Evolutionary conservation across 2,329 filamentous ascomycete species (phyloP).

Genomic region (Fusarium vanettenii): DNA sequence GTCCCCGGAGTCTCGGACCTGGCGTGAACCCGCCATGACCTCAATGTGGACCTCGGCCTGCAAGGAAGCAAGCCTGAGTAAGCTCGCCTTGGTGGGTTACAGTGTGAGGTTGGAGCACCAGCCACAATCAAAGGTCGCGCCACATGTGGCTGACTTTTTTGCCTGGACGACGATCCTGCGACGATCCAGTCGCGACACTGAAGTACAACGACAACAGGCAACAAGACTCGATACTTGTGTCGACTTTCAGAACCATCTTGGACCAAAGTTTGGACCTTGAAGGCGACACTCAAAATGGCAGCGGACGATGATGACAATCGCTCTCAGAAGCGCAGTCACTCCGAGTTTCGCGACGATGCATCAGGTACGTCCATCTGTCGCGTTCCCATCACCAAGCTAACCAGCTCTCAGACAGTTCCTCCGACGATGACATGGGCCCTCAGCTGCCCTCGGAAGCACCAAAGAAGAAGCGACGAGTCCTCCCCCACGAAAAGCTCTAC

Average conservation of each 20-base stretch:
- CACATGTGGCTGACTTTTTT: slow-evolving; percentile 41
- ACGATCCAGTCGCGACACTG: slow-evolving; percentile 11
- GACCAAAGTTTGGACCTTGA: not conserved
- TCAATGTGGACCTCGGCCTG: slow-evolving; percentile 29
- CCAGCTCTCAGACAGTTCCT: slow-evolving; percentile 69
- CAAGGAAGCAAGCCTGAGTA: not conserved
- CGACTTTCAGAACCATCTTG: not conserved
- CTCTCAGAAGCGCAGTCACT: slow-evolving; percentile 63
- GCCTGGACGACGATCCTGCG: slow-evolving; percentile 21
- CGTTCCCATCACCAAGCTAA: slow-evolving; percentile 13
- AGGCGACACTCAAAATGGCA: slow-evolving; percentile 35
- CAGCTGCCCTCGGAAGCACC: slow-evolving; percentile 84
- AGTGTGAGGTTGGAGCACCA: not conserved
- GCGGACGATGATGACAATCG: slow-evolving; percentile 49
- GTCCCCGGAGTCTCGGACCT: slow-evolving; percentile 29
- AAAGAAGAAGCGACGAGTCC: slow-evolving; percentile 90
- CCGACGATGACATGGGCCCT: slow-evolving; percentile 93
- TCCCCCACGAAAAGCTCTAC: slow-evolving; percentile 96
- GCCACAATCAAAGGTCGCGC: slow-evolving; percentile 37
- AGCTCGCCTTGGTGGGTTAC: not conserved
- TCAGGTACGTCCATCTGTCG: slow-evolving; percentile 48
- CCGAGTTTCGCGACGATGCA: slow-evolving; percentile 63
- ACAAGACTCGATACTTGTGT: not conserved
- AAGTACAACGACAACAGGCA: slow-evolving; percentile 13
- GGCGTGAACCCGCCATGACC: slow-evolving; percentile 37